These are phyloP conservation scores for Coniochaeta pulveracea DNA, from an alignment of 2,329 filamentous ascomycete species.

Conservation along the genomic window DNA sequence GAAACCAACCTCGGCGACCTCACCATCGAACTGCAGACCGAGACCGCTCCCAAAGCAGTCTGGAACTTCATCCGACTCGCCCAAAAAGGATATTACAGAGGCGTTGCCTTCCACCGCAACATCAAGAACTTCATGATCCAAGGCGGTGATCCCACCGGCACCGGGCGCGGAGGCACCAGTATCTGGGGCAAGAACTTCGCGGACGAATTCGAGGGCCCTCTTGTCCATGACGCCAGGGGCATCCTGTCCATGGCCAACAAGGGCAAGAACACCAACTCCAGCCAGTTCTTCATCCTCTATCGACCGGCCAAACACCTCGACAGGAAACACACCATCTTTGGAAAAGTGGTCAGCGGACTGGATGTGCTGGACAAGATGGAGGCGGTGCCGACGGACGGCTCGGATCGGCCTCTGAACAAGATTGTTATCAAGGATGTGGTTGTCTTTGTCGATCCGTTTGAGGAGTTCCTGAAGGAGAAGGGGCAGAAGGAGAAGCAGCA, in stretches of 20 bases:
- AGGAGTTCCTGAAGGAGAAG: slow-evolving; percentile 76
- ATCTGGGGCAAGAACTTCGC: slow-evolving; percentile 92
- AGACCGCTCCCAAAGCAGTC: slow-evolving; percentile 83
- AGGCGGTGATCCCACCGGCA: slow-evolving; percentile 87
- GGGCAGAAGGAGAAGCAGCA: slow-evolving; percentile 48
- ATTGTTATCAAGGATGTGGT: slow-evolving; percentile 74
- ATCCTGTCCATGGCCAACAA: slow-evolving; percentile 95
- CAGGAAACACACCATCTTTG: slow-evolving; percentile 95
- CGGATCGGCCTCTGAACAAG: slow-evolving; percentile 63
- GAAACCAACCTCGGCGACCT: slow-evolving; percentile 76
- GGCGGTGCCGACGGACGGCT: slow-evolving; percentile 61
- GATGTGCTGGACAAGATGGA: slow-evolving; percentile 69
- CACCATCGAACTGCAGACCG: slow-evolving; percentile 81
- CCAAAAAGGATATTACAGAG: slow-evolving; percentile 81
- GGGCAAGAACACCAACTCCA: slow-evolving; percentile 93
- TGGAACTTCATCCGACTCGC: slow-evolving; percentile 93
- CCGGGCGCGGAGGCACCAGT: slow-evolving; percentile 78
- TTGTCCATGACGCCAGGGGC: slow-evolving; percentile 73
- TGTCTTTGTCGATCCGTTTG: slow-evolving; percentile 89
- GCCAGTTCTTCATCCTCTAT: slow-evolving; percentile 92
- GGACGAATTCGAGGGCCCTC: slow-evolving; percentile 84
- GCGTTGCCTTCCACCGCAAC: slow-evolving; percentile 80
- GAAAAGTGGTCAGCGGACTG: slow-evolving; percentile 65
- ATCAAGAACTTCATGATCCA: slow-evolving; percentile 98
- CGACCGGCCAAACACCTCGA: slow-evolving; percentile 76